phyloP scores from a whole-genome alignment of 129 eudicot species.

The Escallonia rubra region DNA sequence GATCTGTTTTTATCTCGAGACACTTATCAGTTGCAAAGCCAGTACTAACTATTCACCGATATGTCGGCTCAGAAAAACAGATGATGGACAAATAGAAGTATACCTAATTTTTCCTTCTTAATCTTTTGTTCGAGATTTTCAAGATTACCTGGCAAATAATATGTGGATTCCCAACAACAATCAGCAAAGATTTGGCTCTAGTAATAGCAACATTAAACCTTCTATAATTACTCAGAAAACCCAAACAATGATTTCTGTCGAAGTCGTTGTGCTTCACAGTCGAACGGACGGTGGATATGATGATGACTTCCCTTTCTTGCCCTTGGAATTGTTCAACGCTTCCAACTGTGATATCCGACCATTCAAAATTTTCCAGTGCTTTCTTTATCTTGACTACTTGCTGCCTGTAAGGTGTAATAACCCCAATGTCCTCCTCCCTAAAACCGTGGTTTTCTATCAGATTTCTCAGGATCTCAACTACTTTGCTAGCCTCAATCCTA shows the following conservation, averaged over 20 bases:
- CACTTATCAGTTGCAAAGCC: too few species aligned
- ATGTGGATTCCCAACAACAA: constrained; percentile 85
- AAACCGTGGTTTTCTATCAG: constrained; percentile 45
- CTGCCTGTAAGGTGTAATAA: constrained; percentile 84
- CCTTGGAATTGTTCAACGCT: constrained; percentile 94
- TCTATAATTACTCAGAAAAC: constrained; percentile 82
- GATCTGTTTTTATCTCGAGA: too few species aligned
- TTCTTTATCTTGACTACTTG: constrained; percentile 65
- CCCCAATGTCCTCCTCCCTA: constrained; percentile 54
- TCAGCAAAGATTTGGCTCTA: constrained; percentile 70
- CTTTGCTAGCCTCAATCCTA: constrained; percentile 85
- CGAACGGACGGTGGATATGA: constrained; percentile 83
- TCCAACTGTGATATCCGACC: constrained; percentile 62
- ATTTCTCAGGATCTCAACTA: constrained; percentile 46
- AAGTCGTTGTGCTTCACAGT: constrained; percentile 75
- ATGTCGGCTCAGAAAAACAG: too few species aligned
- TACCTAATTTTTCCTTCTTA: too few species aligned
- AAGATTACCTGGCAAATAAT: constrained; percentile 73
- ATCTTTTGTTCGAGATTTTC: not conserved
- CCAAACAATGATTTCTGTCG: constrained; percentile 69
- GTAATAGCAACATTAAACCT: constrained; percentile 93
- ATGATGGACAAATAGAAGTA: too few species aligned
- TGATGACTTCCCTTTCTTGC: constrained; percentile 71
- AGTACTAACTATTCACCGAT: too few species aligned
- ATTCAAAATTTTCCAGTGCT: constrained; percentile 55